Conservation (phyloP, 2,329 filamentous ascomycete genomes). For the Cladosporium sp. region DNA sequence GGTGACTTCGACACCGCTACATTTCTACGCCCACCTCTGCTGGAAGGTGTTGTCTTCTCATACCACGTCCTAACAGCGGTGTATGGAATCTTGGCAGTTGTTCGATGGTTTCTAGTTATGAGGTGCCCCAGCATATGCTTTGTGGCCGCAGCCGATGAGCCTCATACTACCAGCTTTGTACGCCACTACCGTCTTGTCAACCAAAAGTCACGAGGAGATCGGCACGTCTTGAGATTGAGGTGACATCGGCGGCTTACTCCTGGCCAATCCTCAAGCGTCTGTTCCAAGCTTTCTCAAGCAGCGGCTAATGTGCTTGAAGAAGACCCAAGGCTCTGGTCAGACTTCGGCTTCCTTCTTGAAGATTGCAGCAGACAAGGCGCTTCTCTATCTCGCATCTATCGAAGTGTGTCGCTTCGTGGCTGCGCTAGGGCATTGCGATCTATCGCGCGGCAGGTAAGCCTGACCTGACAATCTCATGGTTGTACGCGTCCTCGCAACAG, state of each 20-base stretch:
- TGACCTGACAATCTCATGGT: background rate
- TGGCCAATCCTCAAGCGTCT: background rate
- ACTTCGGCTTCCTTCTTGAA: background rate
- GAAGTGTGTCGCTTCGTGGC: background rate
- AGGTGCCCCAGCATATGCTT: background rate
- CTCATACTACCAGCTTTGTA: background rate
- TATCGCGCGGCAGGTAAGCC: background rate
- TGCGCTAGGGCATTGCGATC: background rate
- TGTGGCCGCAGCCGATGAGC: background rate
- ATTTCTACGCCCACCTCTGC: background rate
- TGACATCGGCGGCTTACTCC: slow-evolving; percentile 9
- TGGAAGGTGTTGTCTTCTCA: too few species aligned
- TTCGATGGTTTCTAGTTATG: too few species aligned
- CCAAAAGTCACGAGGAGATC: background rate
- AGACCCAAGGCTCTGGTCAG: background rate
- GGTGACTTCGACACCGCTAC: background rate
- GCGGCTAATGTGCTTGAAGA: slow-evolving; percentile 10
- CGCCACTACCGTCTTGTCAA: too few species aligned
- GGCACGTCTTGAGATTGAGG: background rate
- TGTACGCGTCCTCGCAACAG: background rate
- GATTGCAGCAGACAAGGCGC: background rate
- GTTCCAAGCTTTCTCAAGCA: slow-evolving; percentile 7
- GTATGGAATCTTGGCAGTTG: too few species aligned
- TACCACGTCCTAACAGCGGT: too few species aligned
- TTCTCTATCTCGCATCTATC: background rate